Evolutionary conservation across 495 filamentous ascomycete species (phyloP), one percentile per base, ranked within the genome.

Genomic region (Lichenothelia convexa): DNA sequence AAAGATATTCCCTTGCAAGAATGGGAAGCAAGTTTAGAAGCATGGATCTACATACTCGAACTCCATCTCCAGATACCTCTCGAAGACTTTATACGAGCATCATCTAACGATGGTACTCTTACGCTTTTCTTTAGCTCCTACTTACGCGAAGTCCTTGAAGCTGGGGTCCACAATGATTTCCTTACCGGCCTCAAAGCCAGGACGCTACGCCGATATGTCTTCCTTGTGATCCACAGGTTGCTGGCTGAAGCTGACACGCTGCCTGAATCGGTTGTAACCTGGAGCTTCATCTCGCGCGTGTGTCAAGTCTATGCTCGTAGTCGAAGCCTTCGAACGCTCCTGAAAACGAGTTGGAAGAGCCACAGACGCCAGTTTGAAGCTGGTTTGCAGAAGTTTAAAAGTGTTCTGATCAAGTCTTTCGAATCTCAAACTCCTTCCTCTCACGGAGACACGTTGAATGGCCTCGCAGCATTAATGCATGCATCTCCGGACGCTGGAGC

Each of bases 21-120:
- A 55, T 91, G 83, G 84, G 68, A 76, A 37, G 61, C 67, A 22
- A 86, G 77, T 51, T 54, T 89, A 13, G 73, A 82, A 50, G 76
- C 80, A 29, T 92, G 83, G 84, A 55, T 75, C 15, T 49, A 68
- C 6, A 59, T 91, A 3, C 50, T 72, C 18, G 63, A 71, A 19
- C 62, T 69, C 30, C 68, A 82, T 43, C 53, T 92, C 6, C 68
- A 65, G 21, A 44, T 76, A 2, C 50, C 73, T 2, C 57, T 62
- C 13, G 42, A 66, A 26, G 56, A 65, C 2, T 79, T 83, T 40
- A 26, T 43, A 34, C 43, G 48, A 18, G 45, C 56, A 18, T 65
- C 73, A 1, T 27, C 48, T 5, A 60, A 67, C 27, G 71, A 80
- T 44, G 26, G 32, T 31, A 72, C 74, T 15, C 47, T 77, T 2